Base-by-base conservation (phyloP, 345 rosid species). In the Stellera chamaejasme region DNA sequence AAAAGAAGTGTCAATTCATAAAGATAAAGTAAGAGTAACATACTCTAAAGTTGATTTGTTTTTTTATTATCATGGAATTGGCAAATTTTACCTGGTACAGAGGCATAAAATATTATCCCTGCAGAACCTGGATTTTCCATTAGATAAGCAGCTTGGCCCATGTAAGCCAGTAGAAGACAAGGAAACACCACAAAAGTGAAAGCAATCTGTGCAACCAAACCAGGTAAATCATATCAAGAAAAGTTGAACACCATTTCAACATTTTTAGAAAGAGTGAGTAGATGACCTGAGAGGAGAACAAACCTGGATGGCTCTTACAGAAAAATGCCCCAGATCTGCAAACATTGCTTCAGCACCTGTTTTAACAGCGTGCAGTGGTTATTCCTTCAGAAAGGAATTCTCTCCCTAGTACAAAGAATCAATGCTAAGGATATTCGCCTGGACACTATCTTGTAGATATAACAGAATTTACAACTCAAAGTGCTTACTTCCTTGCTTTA, bases 341-440 rank as follows among this genome's bases (percentile, higher is more conserved):
- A 93, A 87, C 99, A 93, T 89, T 26, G 99, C 99, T 81, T 93
- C 99, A 3, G 96, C 91, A 56, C 99, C 99, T 93, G 77, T 42
- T 62, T 58, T 13, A 59, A 65, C 52, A 66, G 13, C 2, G 43
- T 10, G 19, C 43, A 28, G 50, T 46, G 25, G 14, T 43, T 59
- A 54, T 0, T 26, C 43, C 26, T 14, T 13, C 27, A 42, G 54
- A 65, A 15, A 3, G 15, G 3, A 7, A 32, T 32, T 32, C 39
- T 32, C 39, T 32, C 23, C 23, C 39, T 32, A 8, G 39, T 32
- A 32, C 7, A 32, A 8, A 32, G 39, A 8, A 32, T 32, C 9
- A 8, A 32, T 3, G 39, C 39, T 32, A 32, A 32, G 5, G 39
- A 5, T 32, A 32, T 32, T 32, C 39, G 5, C 39, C 39, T 4